phyloP scores from a whole-genome alignment of 768 basidiomycete species.

The Boletellus ananas region DNA sequence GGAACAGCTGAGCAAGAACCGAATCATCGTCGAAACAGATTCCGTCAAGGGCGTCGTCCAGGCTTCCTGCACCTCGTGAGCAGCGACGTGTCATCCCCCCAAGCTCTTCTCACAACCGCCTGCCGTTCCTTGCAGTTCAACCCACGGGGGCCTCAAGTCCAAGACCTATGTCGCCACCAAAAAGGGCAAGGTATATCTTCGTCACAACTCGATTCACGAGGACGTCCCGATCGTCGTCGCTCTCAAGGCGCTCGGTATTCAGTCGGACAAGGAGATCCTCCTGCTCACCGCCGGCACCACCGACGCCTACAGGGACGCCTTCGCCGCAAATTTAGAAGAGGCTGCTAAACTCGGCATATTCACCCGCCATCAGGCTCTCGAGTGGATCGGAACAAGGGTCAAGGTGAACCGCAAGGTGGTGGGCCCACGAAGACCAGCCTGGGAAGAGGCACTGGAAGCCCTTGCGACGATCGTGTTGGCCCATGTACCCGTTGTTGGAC shows the following conservation, averaged over 20 bases:
- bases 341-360: constrained; percentile 88
- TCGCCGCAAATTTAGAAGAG: constrained; percentile 91
- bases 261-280: constrained; percentile 97
- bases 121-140: constrained; percentile 47
- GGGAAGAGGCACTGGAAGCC: constrained; percentile 95
- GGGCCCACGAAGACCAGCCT: constrained; percentile 78
- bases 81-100: constrained; percentile 10
- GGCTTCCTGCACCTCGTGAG: constrained; percentile 94
- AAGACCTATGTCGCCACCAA: constrained; percentile 98
- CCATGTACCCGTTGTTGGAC: constrained; percentile 85
- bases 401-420: constrained; percentile 80
- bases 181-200: constrained; percentile 90
- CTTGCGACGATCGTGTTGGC: constrained; percentile 97
- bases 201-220: constrained; percentile 96
- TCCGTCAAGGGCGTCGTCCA: constrained; percentile 84
- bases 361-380: constrained; percentile 89
- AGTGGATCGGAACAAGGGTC: constrained; percentile 91
- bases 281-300: constrained; percentile 89
- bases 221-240: constrained; percentile 95
- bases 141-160: constrained; percentile 84
- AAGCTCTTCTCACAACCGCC: constrained; percentile 7
- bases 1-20: constrained; percentile 97
- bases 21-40: constrained; percentile 98
- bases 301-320: constrained; percentile 80
- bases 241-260: constrained; percentile 93